A percentile compares a stretch with the other conserved stretches of the same genome.
Evolutionary conservation across 78 protist genomes (phyloP).

Genomic region (Dictyostelium citrinum): DNA sequence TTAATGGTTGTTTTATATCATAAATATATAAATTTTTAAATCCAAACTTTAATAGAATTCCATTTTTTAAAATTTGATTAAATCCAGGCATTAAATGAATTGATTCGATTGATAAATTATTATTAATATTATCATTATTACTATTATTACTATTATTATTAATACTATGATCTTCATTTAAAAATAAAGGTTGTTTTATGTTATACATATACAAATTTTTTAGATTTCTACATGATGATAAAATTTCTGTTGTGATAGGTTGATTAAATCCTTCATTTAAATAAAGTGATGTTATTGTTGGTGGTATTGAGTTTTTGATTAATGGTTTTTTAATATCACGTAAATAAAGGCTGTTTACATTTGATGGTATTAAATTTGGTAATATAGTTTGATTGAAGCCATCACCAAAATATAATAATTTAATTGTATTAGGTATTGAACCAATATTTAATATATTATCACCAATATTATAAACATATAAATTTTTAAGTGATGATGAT

Average conservation of each 20-base stretch:
- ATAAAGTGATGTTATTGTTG: background rate
- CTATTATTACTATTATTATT: no score
- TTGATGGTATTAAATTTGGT: background rate
- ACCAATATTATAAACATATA: background rate
- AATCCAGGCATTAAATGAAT: background rate
- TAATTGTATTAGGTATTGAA: background rate
- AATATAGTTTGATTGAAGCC: background rate
- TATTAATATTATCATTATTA: no score
- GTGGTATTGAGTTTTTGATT: background rate
- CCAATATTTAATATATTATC: background rate
- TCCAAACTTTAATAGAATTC: background rate
- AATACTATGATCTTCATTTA: background rate
- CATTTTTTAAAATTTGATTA: background rate
- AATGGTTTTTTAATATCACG: background rate
- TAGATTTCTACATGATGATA: background rate
- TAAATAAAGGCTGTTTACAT: background rate
- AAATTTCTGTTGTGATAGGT: background rate
- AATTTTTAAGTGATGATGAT: background rate
- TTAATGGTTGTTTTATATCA: background rate
- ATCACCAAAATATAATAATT: background rate
- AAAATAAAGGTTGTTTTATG: background rate
- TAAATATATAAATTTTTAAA: background rate
- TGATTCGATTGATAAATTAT: background rate
- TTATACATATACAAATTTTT: background rate
- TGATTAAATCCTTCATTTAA: background rate